These are phyloP conservation scores for Drechslera avenae DNA, from an alignment of 2,329 filamentous ascomycete species.

Conservation along the genomic window DNA sequence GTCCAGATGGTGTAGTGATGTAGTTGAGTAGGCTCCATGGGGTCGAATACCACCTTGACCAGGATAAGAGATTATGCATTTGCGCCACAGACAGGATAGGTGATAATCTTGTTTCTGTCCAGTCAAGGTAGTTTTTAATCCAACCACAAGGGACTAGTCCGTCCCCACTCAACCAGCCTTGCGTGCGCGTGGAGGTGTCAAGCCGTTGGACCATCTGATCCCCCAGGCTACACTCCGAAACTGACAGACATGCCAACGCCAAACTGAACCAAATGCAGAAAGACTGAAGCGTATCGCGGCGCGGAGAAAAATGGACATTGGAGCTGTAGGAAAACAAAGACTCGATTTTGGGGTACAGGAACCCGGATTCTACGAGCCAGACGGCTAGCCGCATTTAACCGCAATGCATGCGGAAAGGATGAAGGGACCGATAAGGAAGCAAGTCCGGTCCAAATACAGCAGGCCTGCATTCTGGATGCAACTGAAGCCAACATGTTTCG, in stretches of 20 bases:
- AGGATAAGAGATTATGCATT: slow-evolving; percentile 24
- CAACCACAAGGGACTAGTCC: slow-evolving; percentile 12
- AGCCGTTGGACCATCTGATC: slow-evolving; percentile 29
- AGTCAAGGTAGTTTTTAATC: slow-evolving; percentile 18
- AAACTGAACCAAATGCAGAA: slow-evolving; percentile 1
- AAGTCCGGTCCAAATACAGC: slow-evolving; percentile 10
- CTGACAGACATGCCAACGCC: slow-evolving; percentile 9
- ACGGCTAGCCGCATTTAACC: slow-evolving; percentile 33
- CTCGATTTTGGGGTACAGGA: background rate
- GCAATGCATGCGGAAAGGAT: slow-evolving; percentile 12
- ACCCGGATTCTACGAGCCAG: background rate
- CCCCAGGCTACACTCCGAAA: slow-evolving; percentile 1
- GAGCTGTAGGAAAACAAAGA: slow-evolving; percentile 2
- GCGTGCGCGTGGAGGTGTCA: slow-evolving; percentile 30
- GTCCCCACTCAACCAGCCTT: slow-evolving; percentile 28
- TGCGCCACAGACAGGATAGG: slow-evolving; percentile 6
- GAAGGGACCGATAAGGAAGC: slow-evolving; percentile 27
- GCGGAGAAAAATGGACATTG: background rate
- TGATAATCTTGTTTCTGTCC: background rate
- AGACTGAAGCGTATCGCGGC: slow-evolving; percentile 3
- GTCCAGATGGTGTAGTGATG: slow-evolving; percentile 8
- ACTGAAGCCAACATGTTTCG: slow-evolving; percentile 1
- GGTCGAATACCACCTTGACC: slow-evolving; percentile 36
- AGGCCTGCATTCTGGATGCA: background rate
- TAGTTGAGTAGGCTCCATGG: slow-evolving; percentile 17